Evolutionary conservation across 768 basidiomycete species (phyloP).

Genomic region (Boletus vermiculosoides): DNA sequence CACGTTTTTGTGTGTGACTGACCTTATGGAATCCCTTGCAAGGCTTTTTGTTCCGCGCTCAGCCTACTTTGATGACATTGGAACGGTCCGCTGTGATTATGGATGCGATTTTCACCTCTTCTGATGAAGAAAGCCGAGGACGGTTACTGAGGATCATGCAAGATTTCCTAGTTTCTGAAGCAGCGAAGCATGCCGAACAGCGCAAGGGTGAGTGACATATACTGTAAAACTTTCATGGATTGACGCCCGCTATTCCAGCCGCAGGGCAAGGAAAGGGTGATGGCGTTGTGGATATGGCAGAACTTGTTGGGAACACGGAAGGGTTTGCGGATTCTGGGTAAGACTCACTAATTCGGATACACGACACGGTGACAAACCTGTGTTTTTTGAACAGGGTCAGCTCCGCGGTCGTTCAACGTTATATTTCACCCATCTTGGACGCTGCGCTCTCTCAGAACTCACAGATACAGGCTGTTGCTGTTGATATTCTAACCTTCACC

Average conservation of each 20-base stretch:
- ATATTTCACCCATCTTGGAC: constrained; percentile 75
- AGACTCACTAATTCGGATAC: constrained; percentile 20
- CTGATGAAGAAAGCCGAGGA: constrained; percentile 68
- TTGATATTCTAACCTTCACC: constrained; percentile 90
- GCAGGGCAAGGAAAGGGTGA: constrained; percentile 25
- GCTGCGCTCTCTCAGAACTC: constrained; percentile 72
- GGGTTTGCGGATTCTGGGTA: constrained; percentile 98
- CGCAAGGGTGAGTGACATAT: constrained; percentile 53
- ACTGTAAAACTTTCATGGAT: background rate
- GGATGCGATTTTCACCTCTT: constrained; percentile 81
- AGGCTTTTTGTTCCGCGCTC: constrained; percentile 92
- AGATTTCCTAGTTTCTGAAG: constrained; percentile 85
- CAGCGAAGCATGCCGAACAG: constrained; percentile 69
- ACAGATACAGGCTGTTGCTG: constrained; percentile 75
- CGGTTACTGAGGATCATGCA: constrained; percentile 85
- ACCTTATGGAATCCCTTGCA: constrained; percentile 1
- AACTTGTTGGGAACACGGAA: constrained; percentile 92
- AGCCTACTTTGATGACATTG: constrained; percentile 87
- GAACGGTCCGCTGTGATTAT: constrained; percentile 79
- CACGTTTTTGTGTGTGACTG: background rate
- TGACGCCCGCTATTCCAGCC: constrained; percentile 5
- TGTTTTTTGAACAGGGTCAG: constrained; percentile 63
- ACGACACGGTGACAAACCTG: background rate
- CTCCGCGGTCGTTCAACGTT: constrained; percentile 92
- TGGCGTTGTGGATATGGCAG: constrained; percentile 78